Evolutionary conservation across 495 filamentous ascomycete species (phyloP).

Genomic region (Amorphotheca resinae): DNA sequence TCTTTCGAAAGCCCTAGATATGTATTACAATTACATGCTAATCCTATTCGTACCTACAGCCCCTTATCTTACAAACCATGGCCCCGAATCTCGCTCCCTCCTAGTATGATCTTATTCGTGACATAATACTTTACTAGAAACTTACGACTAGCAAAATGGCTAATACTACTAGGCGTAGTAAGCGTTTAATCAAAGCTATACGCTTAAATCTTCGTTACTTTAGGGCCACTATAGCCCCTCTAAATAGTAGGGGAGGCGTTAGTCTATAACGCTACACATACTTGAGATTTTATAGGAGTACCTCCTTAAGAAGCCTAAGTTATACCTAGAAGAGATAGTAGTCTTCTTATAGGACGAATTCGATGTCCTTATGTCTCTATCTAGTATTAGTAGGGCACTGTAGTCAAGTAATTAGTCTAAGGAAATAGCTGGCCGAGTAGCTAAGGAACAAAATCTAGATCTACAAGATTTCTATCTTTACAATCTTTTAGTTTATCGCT

Average conservation of each 20-base stretch:
- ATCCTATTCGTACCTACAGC: neutral
- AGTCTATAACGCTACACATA: conserved; percentile 20
- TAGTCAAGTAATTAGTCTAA: conserved; percentile 20
- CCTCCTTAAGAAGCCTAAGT: conserved; percentile 6
- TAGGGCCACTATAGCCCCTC: conserved; percentile 21
- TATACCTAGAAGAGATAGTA: conserved; percentile 22
- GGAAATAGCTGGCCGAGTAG: conserved; percentile 21
- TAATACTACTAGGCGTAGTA: conserved; percentile 1
- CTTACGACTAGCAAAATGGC: conserved; percentile 6
- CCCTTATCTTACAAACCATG: neutral
- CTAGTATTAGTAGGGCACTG: conserved; percentile 20
- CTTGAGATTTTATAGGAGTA: conserved; percentile 14
- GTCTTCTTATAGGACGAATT: conserved; percentile 26
- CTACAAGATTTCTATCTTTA: conserved; percentile 26
- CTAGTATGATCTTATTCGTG: conserved; percentile 5
- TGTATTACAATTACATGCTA: neutral
- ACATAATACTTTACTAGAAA: conserved; percentile 4
- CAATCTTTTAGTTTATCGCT: conserved; percentile 22
- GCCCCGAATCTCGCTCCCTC: neutral
- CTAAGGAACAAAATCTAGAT: conserved; percentile 23
- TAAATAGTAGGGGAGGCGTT: conserved; percentile 18
- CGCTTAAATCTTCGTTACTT: conserved; percentile 23
- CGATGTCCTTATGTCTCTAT: conserved; percentile 12
- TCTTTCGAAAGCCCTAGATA: neutral
- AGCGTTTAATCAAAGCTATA: conserved; percentile 19